Conservation (phyloP, 371 early-diverging fungal genomes). For the Coemansia sp. region DNA sequence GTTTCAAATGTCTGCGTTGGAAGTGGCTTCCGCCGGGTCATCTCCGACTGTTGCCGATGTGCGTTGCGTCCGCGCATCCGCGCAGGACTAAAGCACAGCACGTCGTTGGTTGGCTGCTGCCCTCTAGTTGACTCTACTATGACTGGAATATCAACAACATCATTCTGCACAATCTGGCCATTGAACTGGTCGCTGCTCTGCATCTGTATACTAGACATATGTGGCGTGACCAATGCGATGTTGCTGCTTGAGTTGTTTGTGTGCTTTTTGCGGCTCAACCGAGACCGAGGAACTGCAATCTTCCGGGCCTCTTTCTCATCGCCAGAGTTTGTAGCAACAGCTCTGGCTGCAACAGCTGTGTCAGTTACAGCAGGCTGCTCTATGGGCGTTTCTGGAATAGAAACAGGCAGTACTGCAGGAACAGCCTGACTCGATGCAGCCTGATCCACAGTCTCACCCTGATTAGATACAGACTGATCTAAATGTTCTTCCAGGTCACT, state of each 20-base stretch:
- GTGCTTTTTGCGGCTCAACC: not conserved
- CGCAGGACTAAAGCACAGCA: constrained; percentile 29
- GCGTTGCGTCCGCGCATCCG: constrained; percentile 17
- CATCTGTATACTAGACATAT: not conserved
- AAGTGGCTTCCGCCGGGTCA: constrained; percentile 13
- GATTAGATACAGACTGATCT: not conserved
- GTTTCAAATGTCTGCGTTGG: not conserved
- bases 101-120: constrained; percentile 4
- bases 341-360: not conserved
- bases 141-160: constrained; percentile 1
- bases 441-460: not conserved
- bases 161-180: not conserved
- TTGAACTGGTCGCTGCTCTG: not conserved
- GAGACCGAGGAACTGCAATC: constrained; percentile 30
- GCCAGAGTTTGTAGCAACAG: not conserved
- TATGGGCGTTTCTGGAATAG: not conserved
- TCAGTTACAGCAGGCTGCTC: not conserved
- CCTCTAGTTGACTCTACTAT: not conserved
- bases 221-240: not conserved
- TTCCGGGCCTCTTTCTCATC: not conserved
- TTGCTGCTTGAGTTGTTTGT: not conserved
- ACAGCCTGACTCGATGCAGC: not conserved
- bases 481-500: not conserved
- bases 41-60: constrained; percentile 8
- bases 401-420: not conserved